Evolutionary conservation across 306 rosid genomes (phyloP).

Genomic region (Pterocarpus macrocarpus): DNA sequence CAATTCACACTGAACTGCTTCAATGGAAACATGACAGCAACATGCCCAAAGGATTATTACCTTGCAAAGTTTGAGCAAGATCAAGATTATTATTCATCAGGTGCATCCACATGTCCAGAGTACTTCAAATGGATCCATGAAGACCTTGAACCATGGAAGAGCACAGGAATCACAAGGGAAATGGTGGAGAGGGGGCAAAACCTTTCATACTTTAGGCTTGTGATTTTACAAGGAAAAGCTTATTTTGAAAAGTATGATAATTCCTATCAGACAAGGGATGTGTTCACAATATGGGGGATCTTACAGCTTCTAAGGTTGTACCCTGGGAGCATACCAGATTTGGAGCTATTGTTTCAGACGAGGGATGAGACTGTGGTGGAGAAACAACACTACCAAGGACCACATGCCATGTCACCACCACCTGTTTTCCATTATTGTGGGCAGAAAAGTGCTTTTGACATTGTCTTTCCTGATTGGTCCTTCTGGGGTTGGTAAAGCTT

Average conservation of each 20-base stretch:
- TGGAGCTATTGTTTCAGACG: slow-evolving; percentile 60
- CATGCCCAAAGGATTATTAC: background rate
- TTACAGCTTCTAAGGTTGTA: slow-evolving; percentile 61
- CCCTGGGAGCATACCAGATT: slow-evolving; percentile 59
- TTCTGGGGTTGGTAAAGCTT: slow-evolving; percentile 72
- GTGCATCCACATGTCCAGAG: slow-evolving; percentile 49
- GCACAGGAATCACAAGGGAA: slow-evolving; percentile 57
- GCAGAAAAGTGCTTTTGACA: slow-evolving; percentile 43
- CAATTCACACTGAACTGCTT: slow-evolving; percentile 18
- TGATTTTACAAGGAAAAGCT: slow-evolving; percentile 56
- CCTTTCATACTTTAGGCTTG: slow-evolving; percentile 49
- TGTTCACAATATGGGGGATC: slow-evolving; percentile 66
- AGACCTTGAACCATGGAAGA: slow-evolving; percentile 61
- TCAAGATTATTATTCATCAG: background rate
- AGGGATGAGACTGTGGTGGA: slow-evolving; percentile 49
- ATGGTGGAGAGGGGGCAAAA: slow-evolving; percentile 51
- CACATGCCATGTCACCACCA: slow-evolving; percentile 39
- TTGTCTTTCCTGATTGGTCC: slow-evolving; percentile 69
- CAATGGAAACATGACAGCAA: background rate
- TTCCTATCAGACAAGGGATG: slow-evolving; percentile 57
- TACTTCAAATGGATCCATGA: slow-evolving; percentile 65
- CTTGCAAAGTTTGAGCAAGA: slow-evolving; percentile 10
- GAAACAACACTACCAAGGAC: slow-evolving; percentile 27
- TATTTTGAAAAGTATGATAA: slow-evolving; percentile 46
- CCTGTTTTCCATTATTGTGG: slow-evolving; percentile 66